Evolutionary conservation across 2,329 filamentous ascomycete genomes (phyloP), one percentile per base, ranked within the genome.

Genomic region (Dactylellina leptospora): DNA sequence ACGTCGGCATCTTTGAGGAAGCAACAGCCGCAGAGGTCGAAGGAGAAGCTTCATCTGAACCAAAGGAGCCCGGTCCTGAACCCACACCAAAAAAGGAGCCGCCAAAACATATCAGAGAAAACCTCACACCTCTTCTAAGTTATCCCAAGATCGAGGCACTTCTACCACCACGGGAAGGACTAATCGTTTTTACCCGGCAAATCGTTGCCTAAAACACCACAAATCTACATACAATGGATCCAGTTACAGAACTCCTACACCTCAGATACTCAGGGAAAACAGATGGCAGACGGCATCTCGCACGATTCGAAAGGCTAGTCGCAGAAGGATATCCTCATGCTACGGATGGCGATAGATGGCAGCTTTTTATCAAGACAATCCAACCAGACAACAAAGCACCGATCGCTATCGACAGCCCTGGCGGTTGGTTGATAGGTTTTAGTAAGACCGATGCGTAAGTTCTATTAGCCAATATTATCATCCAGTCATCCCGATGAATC

Each of bases 331-430:
- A 76, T 40, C 76, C 75, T 16, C 64, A 72, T 66, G 76, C 75
- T 30, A 75, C 74, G 40, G 75, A 76, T 60, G 71, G 74, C 11
- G 75, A 73, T 13, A 77, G 76, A 70, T 77, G 76, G 76, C 76
- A 72, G 40, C 62, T 77, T 50, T 77, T 77, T 47, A 75, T 76
- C 33, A 77, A 77, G 47, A 77, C 76, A 3, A 76, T 77, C 44
- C 74, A 76, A 36, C 75, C 75, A 25, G 74, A 74, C 40, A 74
- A 76, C 71, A 73, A 71, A 36, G 56, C 61, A 13, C 66, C 58
- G 20, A 58, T 71, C 22, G 66, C 66, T 4, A 60, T 72, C 58
- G 68, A 72, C 28, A 74, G 74, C 50, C 76, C 76, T 16, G 72
- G 74, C 36, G 68, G 74, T 33, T 77, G 76, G 76, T 55, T 76